These are phyloP conservation scores for Telopea speciosissima DNA, from an alignment of 177 flowering plant genomes.

Conservation along the genomic window DNA sequence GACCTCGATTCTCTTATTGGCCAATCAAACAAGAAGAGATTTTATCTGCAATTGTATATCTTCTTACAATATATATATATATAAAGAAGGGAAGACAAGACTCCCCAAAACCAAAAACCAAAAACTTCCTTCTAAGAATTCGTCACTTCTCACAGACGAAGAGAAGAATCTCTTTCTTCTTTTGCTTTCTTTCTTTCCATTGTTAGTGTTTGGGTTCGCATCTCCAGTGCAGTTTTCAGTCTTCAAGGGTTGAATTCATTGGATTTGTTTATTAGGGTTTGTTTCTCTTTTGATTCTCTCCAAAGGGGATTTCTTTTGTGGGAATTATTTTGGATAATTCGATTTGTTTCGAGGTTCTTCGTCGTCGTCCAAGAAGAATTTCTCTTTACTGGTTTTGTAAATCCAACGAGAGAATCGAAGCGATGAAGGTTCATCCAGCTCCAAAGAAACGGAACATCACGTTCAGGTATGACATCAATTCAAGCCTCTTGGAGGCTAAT, in stretches of 20 bases:
- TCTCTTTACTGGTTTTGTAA: background rate
- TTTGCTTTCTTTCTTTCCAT: background rate
- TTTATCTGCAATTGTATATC: no score
- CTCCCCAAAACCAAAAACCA: no score
- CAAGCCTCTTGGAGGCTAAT: slow-evolving; percentile 18
- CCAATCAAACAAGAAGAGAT: no score
- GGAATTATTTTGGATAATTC: background rate
- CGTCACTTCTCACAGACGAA: background rate
- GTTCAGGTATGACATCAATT: slow-evolving; percentile 22
- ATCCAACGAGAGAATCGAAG: background rate
- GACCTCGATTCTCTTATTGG: no score
- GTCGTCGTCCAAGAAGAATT: background rate
- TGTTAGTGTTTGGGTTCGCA: background rate
- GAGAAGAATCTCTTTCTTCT: background rate
- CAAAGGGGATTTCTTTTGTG: background rate
- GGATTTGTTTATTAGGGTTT: background rate
- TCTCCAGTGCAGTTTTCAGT: background rate
- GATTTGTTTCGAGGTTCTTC: background rate
- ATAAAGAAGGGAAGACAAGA: no score
- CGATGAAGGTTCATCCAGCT: slow-evolving; percentile 56
- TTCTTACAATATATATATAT: no score
- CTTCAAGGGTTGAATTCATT: background rate
- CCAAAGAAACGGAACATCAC: slow-evolving; percentile 48
- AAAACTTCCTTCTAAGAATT: no score
- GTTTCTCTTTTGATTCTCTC: background rate